Evolutionary conservation across 805 yeast genomes (phyloP), one percentile per base, ranked within the genome.

Genomic region (Sugiyamaella marilandica): DNA sequence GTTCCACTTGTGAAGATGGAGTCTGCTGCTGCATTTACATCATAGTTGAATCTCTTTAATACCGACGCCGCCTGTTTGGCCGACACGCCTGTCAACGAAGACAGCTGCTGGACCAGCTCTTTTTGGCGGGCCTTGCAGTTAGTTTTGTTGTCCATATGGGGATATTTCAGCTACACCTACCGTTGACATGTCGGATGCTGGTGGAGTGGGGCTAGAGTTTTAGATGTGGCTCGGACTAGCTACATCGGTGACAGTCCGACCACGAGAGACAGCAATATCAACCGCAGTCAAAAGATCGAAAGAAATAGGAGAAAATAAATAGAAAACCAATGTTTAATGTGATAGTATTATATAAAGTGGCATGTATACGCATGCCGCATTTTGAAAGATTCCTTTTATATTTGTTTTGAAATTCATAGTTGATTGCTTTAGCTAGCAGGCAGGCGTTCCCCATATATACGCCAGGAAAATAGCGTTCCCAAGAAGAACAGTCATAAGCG

Each of bases 11-110:
- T 62, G 56, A 61, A 69, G 49, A 65, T 68, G 8, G 66, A 73
- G 43, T 67, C 63, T 8, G 70, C 55, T 5, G 75, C 74, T n/a
- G 45, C 51, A 32, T 65, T 61, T 21, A 65, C 21, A 24, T 65
- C 62, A 65, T 70, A 69, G 47, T 62, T 51, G 60, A 55, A 51
- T 43, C 52, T 66, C 60, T 58, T 50, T 32, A 62, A 54, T 1
- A 56, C 47, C 4, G 45, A 32, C 2, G 35, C 16, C 5, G 64
- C 64, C 37, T 55, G 50, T 14, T 46, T 41, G 19, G 47, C 43
- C 19, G 55, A 36, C 36, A 54, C 44, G 26, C 60, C 60, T 11
- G 61, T 53, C 24, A 59, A 39, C 13, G 33, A 13, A 14, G 55
- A 47, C 47, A 59, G 53, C 37, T 56, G 35, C 29, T 46, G 41